Base-by-base conservation (phyloP, 1,284 basidiomycete species). In the Pseudozyma hubeiensis region DNA sequence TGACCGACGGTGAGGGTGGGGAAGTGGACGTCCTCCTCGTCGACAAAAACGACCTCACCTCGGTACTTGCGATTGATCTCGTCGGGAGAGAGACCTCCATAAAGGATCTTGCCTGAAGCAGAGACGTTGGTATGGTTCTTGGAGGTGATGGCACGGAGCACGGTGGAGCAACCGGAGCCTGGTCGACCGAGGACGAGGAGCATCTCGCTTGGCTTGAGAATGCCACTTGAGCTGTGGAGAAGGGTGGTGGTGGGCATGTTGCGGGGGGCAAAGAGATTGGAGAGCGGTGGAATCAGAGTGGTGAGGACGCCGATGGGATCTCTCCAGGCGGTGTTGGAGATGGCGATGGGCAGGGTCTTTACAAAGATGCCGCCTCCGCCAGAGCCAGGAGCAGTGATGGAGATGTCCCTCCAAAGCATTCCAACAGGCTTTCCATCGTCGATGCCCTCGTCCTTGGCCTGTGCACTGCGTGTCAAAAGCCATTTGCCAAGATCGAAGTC, bases 161-260 rank as follows among this genome's bases (percentile, higher is more conserved):
- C 34, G 16, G 79, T 79, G 24, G 79, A 72, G 55, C 79, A 81
- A 13, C 79, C 79, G 5, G 77, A 59, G 7, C 79, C 79, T 10
- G 79, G 79, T 17, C 77, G 60, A n/a, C 79, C 79, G 29, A 81
- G 71, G 24, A 81, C 79, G 53, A 81, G 77, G 19, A 79, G 68
- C 79, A 81, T 81, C 58, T 81, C 72, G 29, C 78, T 76, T 14
- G 79, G 58, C 29, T 73, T 72, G 57, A 80, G 73, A 7, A 79
- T 61, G 35, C 79, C 79, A 50, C 47, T 66, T 34, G 59, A 55
- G 41, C 37, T 56, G 39, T 73, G 64, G 34, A 80, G 62, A 13
- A 80, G 57, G 30, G 61, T 45, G 39, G 64, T 69, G 47, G 71
- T 53, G 34, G 61, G 49, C 49, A 51, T 48, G 62, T 64, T 68